Evolutionary conservation across 2,329 filamentous ascomycete genomes (phyloP).

Genomic region (Venturia nashicola): DNA sequence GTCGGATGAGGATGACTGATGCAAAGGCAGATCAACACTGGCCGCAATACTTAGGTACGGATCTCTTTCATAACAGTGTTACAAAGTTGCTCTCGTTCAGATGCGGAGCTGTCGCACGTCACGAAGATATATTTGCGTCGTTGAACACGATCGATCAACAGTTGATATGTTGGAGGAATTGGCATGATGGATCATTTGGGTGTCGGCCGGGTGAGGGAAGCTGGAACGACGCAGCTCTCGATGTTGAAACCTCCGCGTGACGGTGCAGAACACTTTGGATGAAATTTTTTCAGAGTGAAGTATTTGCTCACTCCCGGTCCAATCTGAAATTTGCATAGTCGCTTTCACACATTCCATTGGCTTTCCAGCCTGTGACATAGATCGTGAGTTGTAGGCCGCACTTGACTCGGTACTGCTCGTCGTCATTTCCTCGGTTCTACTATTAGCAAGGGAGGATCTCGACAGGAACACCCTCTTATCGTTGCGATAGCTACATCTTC

Average conservation of each 20-base stretch:
- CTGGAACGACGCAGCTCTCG: background rate
- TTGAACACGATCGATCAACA: background rate
- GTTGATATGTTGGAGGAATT: background rate
- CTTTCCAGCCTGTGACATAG: background rate
- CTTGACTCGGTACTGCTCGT: background rate
- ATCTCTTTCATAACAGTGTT: background rate
- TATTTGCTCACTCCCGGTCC: background rate
- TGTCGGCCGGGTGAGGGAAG: background rate
- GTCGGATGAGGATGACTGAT: constrained; percentile 30
- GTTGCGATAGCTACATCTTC: background rate
- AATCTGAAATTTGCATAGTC: background rate
- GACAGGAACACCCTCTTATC: background rate
- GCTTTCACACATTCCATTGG: background rate
- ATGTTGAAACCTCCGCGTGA: background rate
- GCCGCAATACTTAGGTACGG: background rate
- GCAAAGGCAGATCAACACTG: background rate
- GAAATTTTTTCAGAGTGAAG: background rate
- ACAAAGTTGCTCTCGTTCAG: background rate
- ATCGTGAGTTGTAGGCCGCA: background rate
- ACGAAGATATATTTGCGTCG: background rate
- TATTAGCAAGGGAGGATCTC: background rate
- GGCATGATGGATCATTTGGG: background rate
- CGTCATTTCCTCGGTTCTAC: background rate
- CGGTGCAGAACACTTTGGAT: background rate
- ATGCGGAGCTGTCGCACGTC: background rate